Percentiles rank a stretch among this genome's conserved stretches.
phyloP scores from a whole-genome alignment of 371 early-diverging fungal genomes.

The Amoeboaphelidium protococcarum region DNA sequence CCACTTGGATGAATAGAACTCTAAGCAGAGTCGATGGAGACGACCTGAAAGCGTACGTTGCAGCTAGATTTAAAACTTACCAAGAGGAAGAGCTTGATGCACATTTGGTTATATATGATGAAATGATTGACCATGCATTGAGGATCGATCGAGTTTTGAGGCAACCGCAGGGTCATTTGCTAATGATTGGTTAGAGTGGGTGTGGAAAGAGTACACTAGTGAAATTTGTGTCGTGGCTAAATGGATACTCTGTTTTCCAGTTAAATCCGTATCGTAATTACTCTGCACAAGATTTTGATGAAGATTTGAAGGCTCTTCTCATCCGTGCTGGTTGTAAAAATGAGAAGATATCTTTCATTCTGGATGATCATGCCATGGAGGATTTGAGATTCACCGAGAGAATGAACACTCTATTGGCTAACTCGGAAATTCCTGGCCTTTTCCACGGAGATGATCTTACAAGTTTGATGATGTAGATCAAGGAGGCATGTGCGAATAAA shows the following conservation, averaged over 20 bases:
- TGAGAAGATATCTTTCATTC: slow-evolving; percentile 89
- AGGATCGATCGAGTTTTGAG: slow-evolving; percentile 94
- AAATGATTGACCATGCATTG: slow-evolving; percentile 87
- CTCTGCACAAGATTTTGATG: slow-evolving; percentile 87
- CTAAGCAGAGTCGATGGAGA: slow-evolving; percentile 71
- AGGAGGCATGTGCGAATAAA: slow-evolving; percentile 76
- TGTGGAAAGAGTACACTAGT: slow-evolving; percentile 83
- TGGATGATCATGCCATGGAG: slow-evolving; percentile 91
- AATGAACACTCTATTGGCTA: slow-evolving; percentile 94
- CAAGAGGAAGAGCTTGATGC: slow-evolving; percentile 97
- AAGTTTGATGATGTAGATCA: slow-evolving; percentile 77
- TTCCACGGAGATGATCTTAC: slow-evolving; percentile 95
- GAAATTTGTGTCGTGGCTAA: slow-evolving; percentile 97
- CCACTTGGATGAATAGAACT: slow-evolving; percentile 82
- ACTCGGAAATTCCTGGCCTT: slow-evolving; percentile 92
- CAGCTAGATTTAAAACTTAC: slow-evolving; percentile 84
- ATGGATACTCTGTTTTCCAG: slow-evolving; percentile 82
- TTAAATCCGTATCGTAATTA: slow-evolving; percentile 90
- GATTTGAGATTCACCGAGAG: slow-evolving; percentile 81
- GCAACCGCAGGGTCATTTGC: slow-evolving; percentile 89
- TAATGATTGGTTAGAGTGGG: slow-evolving; percentile 91
- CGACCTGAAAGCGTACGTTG: slow-evolving; percentile 66
- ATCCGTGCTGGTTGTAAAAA: slow-evolving; percentile 83
- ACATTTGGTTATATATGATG: slow-evolving; percentile 79
- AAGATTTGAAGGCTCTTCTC: slow-evolving; percentile 71